Base-by-base conservation (phyloP, 1,284 basidiomycete species). In the Uromyces viciae-fabae region DNA sequence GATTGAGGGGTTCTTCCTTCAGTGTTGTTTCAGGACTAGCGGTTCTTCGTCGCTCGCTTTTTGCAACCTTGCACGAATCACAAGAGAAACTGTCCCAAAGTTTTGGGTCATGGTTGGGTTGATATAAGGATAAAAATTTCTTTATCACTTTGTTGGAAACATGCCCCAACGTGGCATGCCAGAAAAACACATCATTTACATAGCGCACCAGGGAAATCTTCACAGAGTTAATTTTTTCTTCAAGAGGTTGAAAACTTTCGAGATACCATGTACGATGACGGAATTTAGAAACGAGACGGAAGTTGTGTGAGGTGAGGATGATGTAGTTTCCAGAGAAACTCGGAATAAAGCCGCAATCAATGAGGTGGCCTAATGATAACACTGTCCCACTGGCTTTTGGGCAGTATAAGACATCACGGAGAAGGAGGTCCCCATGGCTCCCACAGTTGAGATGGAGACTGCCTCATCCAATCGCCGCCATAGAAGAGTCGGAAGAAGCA, bases 331-430 rank as follows among this genome's bases (percentile, higher is more conserved):
- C 42, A 22, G 5, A 42, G 5, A 31, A 73, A 73, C 3, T 14
- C 17, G 1, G 71, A 17, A 3, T n/a, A 31, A 73, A 56, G 4
- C 71, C 71, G 0, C 19, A 36, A 38, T 73, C 52, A n/a, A 73
- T 73, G 31, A 73, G 31, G 25, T 73, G 71, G 31, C 71, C 71
- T 33, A 73, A 36, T 9, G 42, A 49, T 38, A 73, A 36, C 4
- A 73, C 11, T 9, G 71, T 73, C 38, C 71, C 71, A 22, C n/a
- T 73, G 36, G 54, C 38, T 54, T 73, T 28, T 3, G 46, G 46
- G 52, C 71, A 49, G 52, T 54, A 73, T 33, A 73, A 49, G 3
- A 56, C 71, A 8, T 15, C 0, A 4, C 46, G 52, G 3, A 54
- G 33, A 22, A 17, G 19, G 22, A 28, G 33, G 38, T 11, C 3